Evolutionary conservation across 1,139 yeast species (phyloP).

Genomic region (Hyphopichia wangnamkhiaoensis): DNA sequence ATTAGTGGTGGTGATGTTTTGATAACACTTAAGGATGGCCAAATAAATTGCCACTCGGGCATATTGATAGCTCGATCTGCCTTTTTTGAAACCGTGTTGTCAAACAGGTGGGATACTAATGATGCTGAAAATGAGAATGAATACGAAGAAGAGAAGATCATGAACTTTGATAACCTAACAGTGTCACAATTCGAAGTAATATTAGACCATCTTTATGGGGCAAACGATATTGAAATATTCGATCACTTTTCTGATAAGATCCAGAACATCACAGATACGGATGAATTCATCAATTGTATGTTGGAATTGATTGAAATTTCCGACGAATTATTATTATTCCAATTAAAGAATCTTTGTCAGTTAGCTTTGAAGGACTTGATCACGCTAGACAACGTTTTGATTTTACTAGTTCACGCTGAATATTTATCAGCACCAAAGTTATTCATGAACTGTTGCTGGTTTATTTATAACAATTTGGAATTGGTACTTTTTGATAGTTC

Average conservation of each 20-base stretch:
- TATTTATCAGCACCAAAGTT: slow-evolving; percentile 54
- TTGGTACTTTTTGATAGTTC: slow-evolving; percentile 54
- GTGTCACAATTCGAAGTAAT: slow-evolving; percentile 50
- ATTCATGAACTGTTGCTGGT: slow-evolving; percentile 65
- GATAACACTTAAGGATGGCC: slow-evolving; percentile 42
- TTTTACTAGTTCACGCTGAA: slow-evolving; percentile 57
- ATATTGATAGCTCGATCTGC: slow-evolving; percentile 59
- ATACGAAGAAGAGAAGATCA: slow-evolving; percentile 12
- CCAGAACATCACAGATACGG: slow-evolving; percentile 21
- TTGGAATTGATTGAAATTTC: slow-evolving; percentile 63
- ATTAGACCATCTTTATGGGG: slow-evolving; percentile 61
- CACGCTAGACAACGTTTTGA: slow-evolving; percentile 59
- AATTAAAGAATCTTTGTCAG: slow-evolving; percentile 63
- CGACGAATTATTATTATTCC: slow-evolving; percentile 64
- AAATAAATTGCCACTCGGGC: slow-evolving; percentile 45
- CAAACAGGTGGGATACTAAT: slow-evolving; percentile 52
- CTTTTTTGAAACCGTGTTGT: slow-evolving; percentile 62
- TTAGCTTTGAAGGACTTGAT: slow-evolving; percentile 61
- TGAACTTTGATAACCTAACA: slow-evolving; percentile 50
- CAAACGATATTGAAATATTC: slow-evolving; percentile 44
- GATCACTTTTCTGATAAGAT: slow-evolving; percentile 28
- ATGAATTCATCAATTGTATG: slow-evolving; percentile 53
- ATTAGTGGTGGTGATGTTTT: slow-evolving; percentile 25
- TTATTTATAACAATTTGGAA: slow-evolving; percentile 66
- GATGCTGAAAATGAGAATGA: slow-evolving; percentile 8